Conservation (phyloP, 768 basidiomycete species). For the Kwoniella europaea region DNA sequence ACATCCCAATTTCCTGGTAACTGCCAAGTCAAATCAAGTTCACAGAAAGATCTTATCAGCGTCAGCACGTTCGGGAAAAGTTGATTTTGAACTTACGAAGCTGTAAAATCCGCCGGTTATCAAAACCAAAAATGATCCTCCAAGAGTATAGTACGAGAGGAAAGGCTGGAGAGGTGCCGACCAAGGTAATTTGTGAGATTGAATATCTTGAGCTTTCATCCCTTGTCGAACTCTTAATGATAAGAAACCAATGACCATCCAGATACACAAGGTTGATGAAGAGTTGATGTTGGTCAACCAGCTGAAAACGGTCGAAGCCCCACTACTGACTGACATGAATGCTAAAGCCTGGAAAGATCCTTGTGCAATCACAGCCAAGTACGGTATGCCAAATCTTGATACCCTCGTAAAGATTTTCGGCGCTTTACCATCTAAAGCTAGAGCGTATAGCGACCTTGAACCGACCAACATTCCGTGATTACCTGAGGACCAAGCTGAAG, state of each 20-base stretch:
- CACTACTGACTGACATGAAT: constrained; percentile 28
- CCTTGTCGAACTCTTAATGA: constrained; percentile 12
- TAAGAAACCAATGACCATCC: constrained; percentile 31
- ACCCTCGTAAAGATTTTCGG: constrained; percentile 47
- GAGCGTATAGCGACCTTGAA: constrained; percentile 50
- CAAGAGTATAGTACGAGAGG: constrained; percentile 13
- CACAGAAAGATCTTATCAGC: neutral
- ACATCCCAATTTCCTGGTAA: constrained; percentile 31
- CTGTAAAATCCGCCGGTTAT: constrained; percentile 49
- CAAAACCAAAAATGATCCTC: constrained; percentile 32
- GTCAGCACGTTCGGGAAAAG: neutral
- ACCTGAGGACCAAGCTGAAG: constrained; percentile 50
- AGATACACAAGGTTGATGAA: constrained; percentile 32
- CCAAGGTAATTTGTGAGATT: constrained; percentile 14
- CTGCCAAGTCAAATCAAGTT: neutral
- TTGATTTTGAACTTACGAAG: constrained; percentile 37
- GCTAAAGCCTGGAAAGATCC: constrained; percentile 30
- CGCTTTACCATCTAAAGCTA: constrained; percentile 52
- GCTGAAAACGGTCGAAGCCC: constrained; percentile 32
- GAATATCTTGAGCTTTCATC: constrained; percentile 19
- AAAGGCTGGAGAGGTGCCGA: constrained; percentile 1
- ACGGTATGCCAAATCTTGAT: constrained; percentile 53
- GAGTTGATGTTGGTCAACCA: constrained; percentile 43
- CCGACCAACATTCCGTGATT: constrained; percentile 50
- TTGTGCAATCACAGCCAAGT: constrained; percentile 43